Evolutionary conservation across 306 rosid genomes (phyloP).

Genomic region (Adenanthera pavonina): DNA sequence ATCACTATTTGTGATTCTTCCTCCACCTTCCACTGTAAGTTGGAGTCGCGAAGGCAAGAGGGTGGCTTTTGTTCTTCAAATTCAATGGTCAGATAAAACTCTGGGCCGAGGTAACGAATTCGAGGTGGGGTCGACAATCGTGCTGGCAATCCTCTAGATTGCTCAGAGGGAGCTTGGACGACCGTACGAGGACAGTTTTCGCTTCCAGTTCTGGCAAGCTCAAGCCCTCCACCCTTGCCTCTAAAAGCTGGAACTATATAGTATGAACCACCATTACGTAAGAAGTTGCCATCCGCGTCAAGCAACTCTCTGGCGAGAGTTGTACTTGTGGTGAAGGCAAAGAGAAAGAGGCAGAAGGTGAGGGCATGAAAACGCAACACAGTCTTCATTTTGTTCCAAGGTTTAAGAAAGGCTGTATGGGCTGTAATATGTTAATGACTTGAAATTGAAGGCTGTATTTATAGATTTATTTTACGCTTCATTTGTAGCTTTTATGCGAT

Average conservation of each 20-base stretch:
- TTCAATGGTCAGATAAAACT: neutral
- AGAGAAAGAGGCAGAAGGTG: neutral
- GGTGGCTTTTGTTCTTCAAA: neutral
- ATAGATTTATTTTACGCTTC: no score
- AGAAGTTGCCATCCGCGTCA: neutral
- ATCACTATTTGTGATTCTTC: neutral
- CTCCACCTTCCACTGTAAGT: neutral
- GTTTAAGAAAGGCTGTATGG: no score
- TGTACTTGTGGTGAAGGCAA: neutral
- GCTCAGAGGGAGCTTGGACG: neutral
- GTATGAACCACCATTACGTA: neutral
- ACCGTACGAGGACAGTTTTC: neutral
- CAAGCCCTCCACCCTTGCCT: neutral
- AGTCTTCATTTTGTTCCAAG: neutral
- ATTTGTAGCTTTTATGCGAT: no score
- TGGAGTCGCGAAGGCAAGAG: neutral
- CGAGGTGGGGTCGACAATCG: neutral
- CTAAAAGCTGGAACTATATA: neutral
- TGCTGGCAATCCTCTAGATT: neutral
- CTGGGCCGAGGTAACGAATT: neutral
- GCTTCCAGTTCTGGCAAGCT: neutral
- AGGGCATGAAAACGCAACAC: neutral
- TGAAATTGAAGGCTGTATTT: no score
- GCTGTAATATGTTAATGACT: no score
- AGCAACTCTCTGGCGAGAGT: neutral